These are phyloP conservation scores for Solanum sparsipilum DNA, from an alignment of 257 asterid species.

Conservation along the genomic window DNA sequence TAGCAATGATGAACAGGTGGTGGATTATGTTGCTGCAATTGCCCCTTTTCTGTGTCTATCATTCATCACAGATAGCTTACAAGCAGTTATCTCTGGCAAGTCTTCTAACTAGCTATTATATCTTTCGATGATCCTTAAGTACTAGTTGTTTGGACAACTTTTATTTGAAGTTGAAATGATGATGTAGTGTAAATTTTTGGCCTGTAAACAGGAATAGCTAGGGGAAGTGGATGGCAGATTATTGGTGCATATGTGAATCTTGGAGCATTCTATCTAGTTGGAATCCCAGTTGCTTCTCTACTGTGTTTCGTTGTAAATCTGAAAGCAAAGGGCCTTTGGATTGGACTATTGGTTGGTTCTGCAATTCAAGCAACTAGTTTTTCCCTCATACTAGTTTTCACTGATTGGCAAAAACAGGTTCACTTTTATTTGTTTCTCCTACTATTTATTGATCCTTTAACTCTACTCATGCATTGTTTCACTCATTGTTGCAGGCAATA, in stretches of 20 bases:
- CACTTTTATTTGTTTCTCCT: neutral
- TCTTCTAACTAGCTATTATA: neutral
- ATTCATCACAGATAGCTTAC: constrained; percentile 32
- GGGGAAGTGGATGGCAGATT: constrained; percentile 57
- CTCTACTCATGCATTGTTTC: no score
- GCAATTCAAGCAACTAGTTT: constrained; percentile 11
- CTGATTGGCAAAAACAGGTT: constrained; percentile 37
- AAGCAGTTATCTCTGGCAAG: constrained; percentile 39
- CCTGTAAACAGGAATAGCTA: constrained; percentile 33
- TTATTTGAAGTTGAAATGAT: neutral
- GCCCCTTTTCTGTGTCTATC: constrained; percentile 37
- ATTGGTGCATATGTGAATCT: constrained; percentile 46
- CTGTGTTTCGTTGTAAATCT: constrained; percentile 19
- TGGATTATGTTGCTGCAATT: constrained; percentile 36
- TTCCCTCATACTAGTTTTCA: constrained; percentile 15
- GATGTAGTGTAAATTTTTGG: neutral
- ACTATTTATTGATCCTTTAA: neutral
- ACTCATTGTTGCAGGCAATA: constrained; percentile 10
- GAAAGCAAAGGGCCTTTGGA: constrained; percentile 46
- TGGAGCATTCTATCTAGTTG: constrained; percentile 35
- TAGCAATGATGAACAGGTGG: constrained; percentile 40
- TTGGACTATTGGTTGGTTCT: constrained; percentile 35
- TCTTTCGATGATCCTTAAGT: neutral
- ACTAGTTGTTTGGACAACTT: neutral
- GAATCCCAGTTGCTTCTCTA: constrained; percentile 31